These are phyloP conservation scores for Fusarium liriodendri DNA, from an alignment of 2,329 filamentous ascomycete species.

Conservation along the genomic window DNA sequence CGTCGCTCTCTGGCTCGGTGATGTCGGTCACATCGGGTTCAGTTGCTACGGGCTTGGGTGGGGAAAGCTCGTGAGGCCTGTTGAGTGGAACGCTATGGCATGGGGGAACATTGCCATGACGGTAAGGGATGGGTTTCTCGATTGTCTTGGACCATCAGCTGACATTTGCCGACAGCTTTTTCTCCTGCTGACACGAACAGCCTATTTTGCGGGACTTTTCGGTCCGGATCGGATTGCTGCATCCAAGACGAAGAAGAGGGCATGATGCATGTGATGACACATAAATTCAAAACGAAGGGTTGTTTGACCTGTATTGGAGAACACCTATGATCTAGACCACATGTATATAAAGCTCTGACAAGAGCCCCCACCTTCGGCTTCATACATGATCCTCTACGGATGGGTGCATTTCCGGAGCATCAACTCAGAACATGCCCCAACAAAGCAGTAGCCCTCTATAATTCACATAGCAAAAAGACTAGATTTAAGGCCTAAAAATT, in stretches of 20 bases:
- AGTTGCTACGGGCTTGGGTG: conserved; percentile 69
- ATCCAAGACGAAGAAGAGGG: conserved; percentile 41
- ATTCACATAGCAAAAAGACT: too few species aligned
- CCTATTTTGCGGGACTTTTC: conserved; percentile 71
- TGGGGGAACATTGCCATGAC: conserved; percentile 79
- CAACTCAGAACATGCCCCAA: neutral
- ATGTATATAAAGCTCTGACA: neutral
- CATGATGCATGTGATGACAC: conserved; percentile 20
- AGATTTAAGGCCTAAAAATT: too few species aligned
- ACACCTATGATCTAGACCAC: neutral
- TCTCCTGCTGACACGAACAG: conserved; percentile 65
- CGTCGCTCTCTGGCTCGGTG: conserved; percentile 71
- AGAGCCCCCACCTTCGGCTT: neutral
- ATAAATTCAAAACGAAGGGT: neutral
- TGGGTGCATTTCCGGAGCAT: neutral
- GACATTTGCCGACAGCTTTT: conserved; percentile 54
- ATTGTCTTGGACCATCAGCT: neutral
- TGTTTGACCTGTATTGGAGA: too few species aligned
- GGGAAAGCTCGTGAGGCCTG: conserved; percentile 63
- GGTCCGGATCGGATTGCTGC: conserved; percentile 55
- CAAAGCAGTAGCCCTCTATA: too few species aligned
- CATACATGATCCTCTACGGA: neutral
- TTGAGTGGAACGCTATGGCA: conserved; percentile 75
- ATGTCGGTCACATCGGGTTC: conserved; percentile 74
- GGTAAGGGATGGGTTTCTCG: conserved; percentile 51